Evolutionary conservation across 2,329 filamentous ascomycete species (phyloP), one percentile per base, ranked within the genome.

Genomic region (Paecilomyces variotii): DNA sequence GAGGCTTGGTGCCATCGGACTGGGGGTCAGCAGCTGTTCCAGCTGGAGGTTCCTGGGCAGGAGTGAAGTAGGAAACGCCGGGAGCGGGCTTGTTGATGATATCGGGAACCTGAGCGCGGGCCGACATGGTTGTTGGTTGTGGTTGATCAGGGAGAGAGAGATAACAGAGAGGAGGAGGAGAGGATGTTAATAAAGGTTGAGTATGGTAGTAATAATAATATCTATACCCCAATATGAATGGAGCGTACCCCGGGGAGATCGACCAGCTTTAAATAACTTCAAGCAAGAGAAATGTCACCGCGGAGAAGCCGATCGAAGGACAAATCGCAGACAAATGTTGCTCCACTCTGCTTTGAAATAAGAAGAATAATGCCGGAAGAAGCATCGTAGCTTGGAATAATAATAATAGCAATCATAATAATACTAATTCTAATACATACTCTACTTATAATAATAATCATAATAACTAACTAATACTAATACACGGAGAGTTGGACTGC

Each of bases 31-130:
- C 71, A 10, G 74, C 72, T 1, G 73, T 72, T 28, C 74, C 73
- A 0, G 74, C 69, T 0, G 71, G 68, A 4, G 72, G 70, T 4
- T 64, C 60, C 57, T 76, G 74, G 2, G 68, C 67, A 2, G 74
- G 74, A 9, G 74, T 72, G 61, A 72, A 76, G 66, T 76, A 76
- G 27, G 80, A 75, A 56, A 79, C 72, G 60, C 72, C 72, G 32
- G 65, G 57, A 2, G 76, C 74, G 58, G 75, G 63, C 54, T 73
- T 69, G 62, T 74, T 75, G 24, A 62, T 62, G 57, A 77, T 68
- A 45, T 73, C 66, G 10, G 69, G 67, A 12, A 54, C 10, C 10
- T 52, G 9, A 10, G 50, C 14, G 51, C 27, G 45, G 19, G 19
- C 19, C 25, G 55, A 57, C 55, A 57, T 57, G 53, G n/a, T 35